Evolutionary conservation across 2,329 filamentous ascomycete genomes (phyloP).

Genomic region (Calonectria leucothoes): DNA sequence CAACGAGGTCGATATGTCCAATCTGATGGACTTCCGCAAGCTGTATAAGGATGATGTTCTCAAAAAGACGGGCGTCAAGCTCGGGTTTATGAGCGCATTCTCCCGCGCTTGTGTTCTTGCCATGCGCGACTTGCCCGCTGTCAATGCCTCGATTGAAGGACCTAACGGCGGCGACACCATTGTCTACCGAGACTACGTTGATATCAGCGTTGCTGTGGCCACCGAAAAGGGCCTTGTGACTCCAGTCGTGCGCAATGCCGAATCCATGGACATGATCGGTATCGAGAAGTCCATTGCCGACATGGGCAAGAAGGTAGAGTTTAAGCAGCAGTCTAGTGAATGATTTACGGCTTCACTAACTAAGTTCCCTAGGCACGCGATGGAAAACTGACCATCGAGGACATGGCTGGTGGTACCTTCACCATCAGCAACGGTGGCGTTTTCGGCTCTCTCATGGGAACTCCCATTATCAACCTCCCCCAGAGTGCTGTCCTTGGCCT

Average conservation of each 20-base stretch:
- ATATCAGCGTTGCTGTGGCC: slow-evolving; percentile 96
- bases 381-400: slow-evolving; percentile 96
- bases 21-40: slow-evolving; percentile 96
- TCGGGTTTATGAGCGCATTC: slow-evolving; percentile 99
- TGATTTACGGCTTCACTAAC: not conserved
- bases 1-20: slow-evolving; percentile 99
- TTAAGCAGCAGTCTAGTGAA: not conserved
- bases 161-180: slow-evolving; percentile 96
- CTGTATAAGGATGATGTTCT: slow-evolving; percentile 96
- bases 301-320: slow-evolving; percentile 90
- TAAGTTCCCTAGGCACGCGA: slow-evolving; percentile 75
- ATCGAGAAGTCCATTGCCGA: slow-evolving; percentile 95
- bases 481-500: slow-evolving; percentile 93
- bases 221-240: slow-evolving; percentile 98
- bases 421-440: slow-evolving; percentile 98
- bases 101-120: slow-evolving; percentile 89
- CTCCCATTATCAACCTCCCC: slow-evolving; percentile 97
- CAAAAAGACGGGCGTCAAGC: slow-evolving; percentile 96
- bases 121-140: slow-evolving; percentile 92
- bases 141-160: slow-evolving; percentile 97
- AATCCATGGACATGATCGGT: slow-evolving; percentile 85
- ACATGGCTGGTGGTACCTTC: slow-evolving; percentile 98
- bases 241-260: slow-evolving; percentile 93
- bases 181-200: slow-evolving; percentile 97
- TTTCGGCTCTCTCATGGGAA: slow-evolving; percentile 97